These are phyloP conservation scores for Zasmidium citrigriseum DNA, from an alignment of 2,329 filamentous ascomycete genomes.

Conservation along the genomic window DNA sequence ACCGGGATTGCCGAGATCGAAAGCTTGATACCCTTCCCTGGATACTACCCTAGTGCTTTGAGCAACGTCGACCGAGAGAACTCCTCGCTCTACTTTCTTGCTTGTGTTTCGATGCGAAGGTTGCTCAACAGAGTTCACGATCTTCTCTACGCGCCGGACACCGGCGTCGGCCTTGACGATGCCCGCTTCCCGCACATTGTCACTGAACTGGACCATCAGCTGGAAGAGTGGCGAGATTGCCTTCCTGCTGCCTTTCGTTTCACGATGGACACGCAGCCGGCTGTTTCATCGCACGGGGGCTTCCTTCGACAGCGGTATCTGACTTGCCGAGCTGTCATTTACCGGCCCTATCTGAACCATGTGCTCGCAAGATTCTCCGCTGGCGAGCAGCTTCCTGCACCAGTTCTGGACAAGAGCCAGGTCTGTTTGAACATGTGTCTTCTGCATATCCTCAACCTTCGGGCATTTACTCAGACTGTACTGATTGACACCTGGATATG, in stretches of 20 bases:
- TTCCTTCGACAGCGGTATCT: constrained; percentile 16
- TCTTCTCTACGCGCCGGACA: constrained; percentile 14
- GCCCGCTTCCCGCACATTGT: constrained; percentile 18
- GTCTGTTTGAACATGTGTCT: constrained; percentile 16
- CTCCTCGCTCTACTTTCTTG: constrained; percentile 16
- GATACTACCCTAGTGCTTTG: background rate
- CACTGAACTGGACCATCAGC: constrained; percentile 16
- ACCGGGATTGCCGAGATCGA: constrained; percentile 17
- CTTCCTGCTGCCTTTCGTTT: constrained; percentile 13
- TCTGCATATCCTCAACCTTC: constrained; percentile 14
- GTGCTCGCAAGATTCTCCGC: constrained; percentile 8
- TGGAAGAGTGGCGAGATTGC: constrained; percentile 16
- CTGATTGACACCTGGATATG: constrained; percentile 18
- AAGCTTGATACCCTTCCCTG: background rate
- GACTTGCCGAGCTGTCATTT: constrained; percentile 18
- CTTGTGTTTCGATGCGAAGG: constrained; percentile 17
- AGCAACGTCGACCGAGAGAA: constrained; percentile 11
- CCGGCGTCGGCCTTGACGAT: constrained; percentile 16
- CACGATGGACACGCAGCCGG: background rate
- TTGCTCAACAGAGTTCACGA: constrained; percentile 17
- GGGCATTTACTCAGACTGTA: constrained; percentile 14
- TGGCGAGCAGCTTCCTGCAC: constrained; percentile 4
- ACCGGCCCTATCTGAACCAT: constrained; percentile 13
- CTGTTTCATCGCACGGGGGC: constrained; percentile 8
- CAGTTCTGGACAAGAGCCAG: constrained; percentile 4